These are phyloP conservation scores for Porogramme epimiltina DNA, from an alignment of 1,284 basidiomycete species.

Conservation along the genomic window DNA sequence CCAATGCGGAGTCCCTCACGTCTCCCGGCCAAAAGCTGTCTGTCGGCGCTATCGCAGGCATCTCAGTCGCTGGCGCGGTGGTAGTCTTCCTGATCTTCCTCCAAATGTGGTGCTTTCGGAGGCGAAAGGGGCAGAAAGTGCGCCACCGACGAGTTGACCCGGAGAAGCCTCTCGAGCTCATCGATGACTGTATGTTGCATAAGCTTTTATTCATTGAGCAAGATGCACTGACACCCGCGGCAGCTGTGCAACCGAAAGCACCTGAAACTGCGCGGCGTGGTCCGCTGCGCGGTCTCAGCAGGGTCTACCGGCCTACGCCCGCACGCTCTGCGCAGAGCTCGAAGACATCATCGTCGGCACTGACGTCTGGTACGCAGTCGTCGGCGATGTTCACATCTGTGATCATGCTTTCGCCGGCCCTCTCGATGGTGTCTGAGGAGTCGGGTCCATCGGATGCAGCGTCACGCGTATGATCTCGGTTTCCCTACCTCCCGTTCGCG, in stretches of 20 bases:
- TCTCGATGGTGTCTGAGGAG: conserved; percentile 22
- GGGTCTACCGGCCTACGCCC: conserved; percentile 17
- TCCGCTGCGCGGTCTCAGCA: conserved; percentile 10
- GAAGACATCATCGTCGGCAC: conserved; percentile 19
- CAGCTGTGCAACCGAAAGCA: background rate
- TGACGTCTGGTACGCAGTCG: conserved; percentile 20
- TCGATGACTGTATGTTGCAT: conserved; percentile 10
- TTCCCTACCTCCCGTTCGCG: background rate
- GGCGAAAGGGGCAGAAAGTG: conserved; percentile 11
- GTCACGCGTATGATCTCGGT: background rate
- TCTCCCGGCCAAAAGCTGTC: background rate
- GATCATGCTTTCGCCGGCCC: conserved; percentile 19
- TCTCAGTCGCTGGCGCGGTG: conserved; percentile 1
- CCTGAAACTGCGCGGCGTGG: background rate
- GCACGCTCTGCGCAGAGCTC: conserved; percentile 18
- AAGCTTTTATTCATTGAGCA: too few relatives aligned
- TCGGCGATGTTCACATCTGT: conserved; percentile 25
- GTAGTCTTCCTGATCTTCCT: conserved; percentile 2
- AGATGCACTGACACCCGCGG: too few relatives aligned
- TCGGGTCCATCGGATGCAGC: background rate
- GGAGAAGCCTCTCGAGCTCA: conserved; percentile 17
- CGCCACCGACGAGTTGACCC: conserved; percentile 7
- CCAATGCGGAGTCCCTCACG: background rate
- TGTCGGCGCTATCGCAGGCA: conserved; percentile 9
- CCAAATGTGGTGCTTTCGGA: background rate